Base-by-base conservation (phyloP, 2,329 filamentous ascomycete species). In the Karstenula rhodostoma region DNA sequence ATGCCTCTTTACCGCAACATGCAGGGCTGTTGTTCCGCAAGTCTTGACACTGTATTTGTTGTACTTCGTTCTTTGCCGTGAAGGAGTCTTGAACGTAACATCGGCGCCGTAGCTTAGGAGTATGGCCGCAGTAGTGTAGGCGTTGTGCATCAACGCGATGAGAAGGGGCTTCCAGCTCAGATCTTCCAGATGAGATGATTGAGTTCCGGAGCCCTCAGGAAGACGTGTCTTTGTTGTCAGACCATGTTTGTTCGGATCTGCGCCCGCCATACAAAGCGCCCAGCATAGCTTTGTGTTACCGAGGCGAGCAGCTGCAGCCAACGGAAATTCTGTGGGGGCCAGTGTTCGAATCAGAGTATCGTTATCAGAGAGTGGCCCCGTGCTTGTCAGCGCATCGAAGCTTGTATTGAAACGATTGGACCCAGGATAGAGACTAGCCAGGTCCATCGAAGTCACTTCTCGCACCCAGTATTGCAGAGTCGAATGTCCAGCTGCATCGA, bases 101-200 rank as follows among this genome's bases (percentile, higher is more conserved):
- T 56, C 42, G 2, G 53, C 53, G 22, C 53, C 53, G 25, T 48
- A 27, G 4, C 42, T 42, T 8, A 56, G 4, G 19, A 56, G 42
- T 22, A 56, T 10, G 10, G 53, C 53, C 3, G 53, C 42, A 13
- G 53, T 56, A 15, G 44, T n/a, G 29, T 56, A 56, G 13, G 43
- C 53, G n/a, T 37, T 40, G 29, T 27, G 19, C 19, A 35, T 40
- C 19, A 56, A 19, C 3, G 53, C 53, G 19, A 56, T 25, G 17
- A 56, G 22, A 17, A 56, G 44, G 12, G 53, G 53, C 19, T 56
- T 56, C 53, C 53, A 56, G 19, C 37, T 22, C 43, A 56, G n/a
- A 40, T 56, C 53, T 17, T 33, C 42, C 12, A 56, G 42, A 22
- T 56, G n/a, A n/a, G 9, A 27, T n/a, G 53, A 29, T n/a, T 37